Base-by-base conservation (phyloP, 345 rosid genomes). In the Excoecaria agallocha region DNA sequence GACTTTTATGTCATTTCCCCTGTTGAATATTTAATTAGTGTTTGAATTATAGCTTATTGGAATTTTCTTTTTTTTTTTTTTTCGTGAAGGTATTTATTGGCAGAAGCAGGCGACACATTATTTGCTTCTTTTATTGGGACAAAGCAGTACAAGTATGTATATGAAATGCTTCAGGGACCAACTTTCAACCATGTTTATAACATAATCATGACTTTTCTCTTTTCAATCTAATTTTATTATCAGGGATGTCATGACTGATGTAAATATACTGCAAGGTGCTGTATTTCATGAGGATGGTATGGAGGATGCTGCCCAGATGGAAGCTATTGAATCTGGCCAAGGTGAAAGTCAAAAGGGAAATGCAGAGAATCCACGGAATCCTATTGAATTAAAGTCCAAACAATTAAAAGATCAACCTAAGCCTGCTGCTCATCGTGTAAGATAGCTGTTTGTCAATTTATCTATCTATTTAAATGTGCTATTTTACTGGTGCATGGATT, bases 51-150 rank as follows among this genome's bases (percentile, higher is more conserved):
- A 19, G 43, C 45, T 66, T 37, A 46, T 46, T 56, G 68, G 12
- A 13, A 45, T 57, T 20, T 22, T 55, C n/a, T 79, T 57, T 15
- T n/a, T n/a, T n/a, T n/a, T n/a, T n/a, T n/a, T n/a, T n/a, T 24
- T 68, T 75, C 75, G 80, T 67, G 78, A 66, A 94, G 98, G 85
- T 94, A 94, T 79, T 70, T 94, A 55, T 82, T 94, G 76, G 98
- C 97, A 19, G 98, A 94, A 86, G 91, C 98, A 30, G 97, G 97
- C 15, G 97, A 94, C 77, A 94, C 98, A 3, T 82, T 92, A 19
- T 94, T 94, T 89, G 98, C 98, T 74, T 94, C 98, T 41, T 94
- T 92, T 76, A 86, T 92, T 67, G 98, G 98, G 66, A 94, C 98
- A 15, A 94, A 88, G 81, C 95, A 91, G 85, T 94, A 94, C 84